These are phyloP conservation scores for Triticum urartu DNA, from an alignment of 176 grass and related monocot genomes.

Conservation along the genomic window DNA sequence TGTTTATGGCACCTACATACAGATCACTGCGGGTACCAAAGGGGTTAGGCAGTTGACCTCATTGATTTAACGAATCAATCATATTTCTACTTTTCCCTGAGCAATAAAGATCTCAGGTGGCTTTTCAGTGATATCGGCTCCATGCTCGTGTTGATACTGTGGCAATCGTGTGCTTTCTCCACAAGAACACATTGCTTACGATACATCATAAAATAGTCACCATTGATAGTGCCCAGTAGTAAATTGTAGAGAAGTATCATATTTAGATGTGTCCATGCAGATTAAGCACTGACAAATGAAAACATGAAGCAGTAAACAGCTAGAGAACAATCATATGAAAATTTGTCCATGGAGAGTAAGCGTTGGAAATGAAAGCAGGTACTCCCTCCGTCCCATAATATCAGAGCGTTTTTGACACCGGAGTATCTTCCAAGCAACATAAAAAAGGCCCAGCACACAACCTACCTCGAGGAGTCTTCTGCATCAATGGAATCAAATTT, in stretches of 20 bases:
- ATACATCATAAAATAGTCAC: neutral
- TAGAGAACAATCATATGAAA: neutral
- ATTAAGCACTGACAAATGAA: no score
- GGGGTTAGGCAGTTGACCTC: neutral
- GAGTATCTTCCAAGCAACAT: neutral
- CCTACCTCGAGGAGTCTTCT: slow-evolving; percentile 41
- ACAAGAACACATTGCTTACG: neutral
- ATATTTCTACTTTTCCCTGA: neutral
- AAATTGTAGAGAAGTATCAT: neutral
- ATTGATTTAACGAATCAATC: neutral
- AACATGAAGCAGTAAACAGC: no score
- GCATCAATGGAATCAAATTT: slow-evolving; percentile 24
- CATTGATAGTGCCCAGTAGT: neutral
- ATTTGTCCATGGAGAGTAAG: neutral
- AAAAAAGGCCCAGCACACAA: neutral
- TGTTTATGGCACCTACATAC: no score
- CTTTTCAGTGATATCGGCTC: neutral
- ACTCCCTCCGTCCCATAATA: no score
- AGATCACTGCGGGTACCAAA: neutral
- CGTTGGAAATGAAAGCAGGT: neutral
- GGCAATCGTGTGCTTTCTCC: neutral
- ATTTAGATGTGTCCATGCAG: no score
- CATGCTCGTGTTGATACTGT: neutral
- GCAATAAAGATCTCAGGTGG: neutral
- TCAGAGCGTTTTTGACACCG: no score